Percentiles rank a stretch among this genome's conserved stretches.
Conservation (phyloP, 257 asterid genomes). For the Lithospermum erythrorhizon region DNA sequence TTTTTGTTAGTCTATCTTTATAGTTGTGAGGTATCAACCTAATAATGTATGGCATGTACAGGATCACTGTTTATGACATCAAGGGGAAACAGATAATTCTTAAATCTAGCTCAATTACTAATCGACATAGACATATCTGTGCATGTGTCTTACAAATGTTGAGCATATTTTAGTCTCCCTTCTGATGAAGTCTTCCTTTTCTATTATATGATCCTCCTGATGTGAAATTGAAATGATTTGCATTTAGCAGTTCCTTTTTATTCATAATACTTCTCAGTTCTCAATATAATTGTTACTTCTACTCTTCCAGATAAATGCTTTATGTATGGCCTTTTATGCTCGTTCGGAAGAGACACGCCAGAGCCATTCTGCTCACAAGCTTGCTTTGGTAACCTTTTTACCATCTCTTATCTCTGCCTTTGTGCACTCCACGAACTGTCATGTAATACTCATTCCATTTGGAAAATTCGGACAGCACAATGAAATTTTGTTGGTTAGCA, state of each 20-base stretch:
- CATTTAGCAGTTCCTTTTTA: not conserved
- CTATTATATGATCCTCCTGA: not conserved
- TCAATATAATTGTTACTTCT: conserved; percentile 2
- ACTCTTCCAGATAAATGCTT: conserved; percentile 66
- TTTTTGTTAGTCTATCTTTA: too few relatives aligned
- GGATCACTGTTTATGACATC: too few relatives aligned
- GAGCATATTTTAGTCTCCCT: too few relatives aligned
- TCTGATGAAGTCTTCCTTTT: not conserved
- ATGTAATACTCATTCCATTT: not conserved
- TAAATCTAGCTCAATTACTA: too few relatives aligned
- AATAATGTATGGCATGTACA: too few relatives aligned
- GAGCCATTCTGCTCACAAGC: conserved; percentile 93
- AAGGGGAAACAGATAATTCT: too few relatives aligned
- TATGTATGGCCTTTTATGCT: conserved; percentile 99
- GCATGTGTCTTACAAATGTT: too few relatives aligned
- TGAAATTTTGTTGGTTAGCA: not conserved
- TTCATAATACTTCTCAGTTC: not conserved
- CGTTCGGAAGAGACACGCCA: conserved; percentile 96
- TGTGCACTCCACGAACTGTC: not conserved
- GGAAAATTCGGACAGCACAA: not conserved
- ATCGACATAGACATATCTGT: too few relatives aligned
- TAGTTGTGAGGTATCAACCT: too few relatives aligned
- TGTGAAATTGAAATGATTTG: not conserved
- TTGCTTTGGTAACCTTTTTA: conserved; percentile 61
- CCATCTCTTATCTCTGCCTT: not conserved